Evolutionary conservation across 805 yeast species (phyloP).

Genomic region (Priceomyces medius): DNA sequence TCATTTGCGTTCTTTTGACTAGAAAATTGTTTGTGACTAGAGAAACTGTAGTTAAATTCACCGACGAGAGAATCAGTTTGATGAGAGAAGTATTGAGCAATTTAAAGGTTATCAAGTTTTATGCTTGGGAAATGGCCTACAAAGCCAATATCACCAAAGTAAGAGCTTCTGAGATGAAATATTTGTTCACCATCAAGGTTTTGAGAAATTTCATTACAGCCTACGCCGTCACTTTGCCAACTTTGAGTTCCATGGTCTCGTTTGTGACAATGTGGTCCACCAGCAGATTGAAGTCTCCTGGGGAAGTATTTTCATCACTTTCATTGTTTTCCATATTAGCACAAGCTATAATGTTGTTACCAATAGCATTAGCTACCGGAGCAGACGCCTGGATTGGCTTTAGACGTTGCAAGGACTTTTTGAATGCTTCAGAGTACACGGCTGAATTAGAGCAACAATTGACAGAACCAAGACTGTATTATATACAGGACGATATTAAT

Average conservation of each 20-base stretch:
- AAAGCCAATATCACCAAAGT: constrained; percentile 32
- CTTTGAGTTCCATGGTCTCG: constrained; percentile 45
- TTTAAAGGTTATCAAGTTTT: constrained; percentile 44
- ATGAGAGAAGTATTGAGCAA: constrained; percentile 44
- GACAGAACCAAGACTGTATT: background rate
- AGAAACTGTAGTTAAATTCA: constrained; percentile 34
- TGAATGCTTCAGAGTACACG: constrained; percentile 24
- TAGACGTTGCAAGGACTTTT: constrained; percentile 24
- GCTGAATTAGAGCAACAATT: constrained; percentile 13
- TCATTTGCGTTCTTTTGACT: constrained; percentile 34
- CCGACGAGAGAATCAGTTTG: constrained; percentile 42
- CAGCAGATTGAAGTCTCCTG: constrained; percentile 35
- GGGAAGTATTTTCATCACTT: constrained; percentile 42
- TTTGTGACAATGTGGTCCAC: constrained; percentile 47
- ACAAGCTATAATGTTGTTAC: constrained; percentile 43
- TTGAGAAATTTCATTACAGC: constrained; percentile 44
- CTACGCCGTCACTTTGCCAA: constrained; percentile 44
- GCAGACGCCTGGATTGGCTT: constrained; percentile 46
- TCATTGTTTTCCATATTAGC: constrained; percentile 43
- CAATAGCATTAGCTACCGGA: constrained; percentile 44
- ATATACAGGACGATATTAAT: constrained; percentile 2
- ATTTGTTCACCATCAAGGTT: constrained; percentile 40
- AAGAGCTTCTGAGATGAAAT: constrained; percentile 40
- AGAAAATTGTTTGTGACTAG: constrained; percentile 34
- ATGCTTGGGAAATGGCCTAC: constrained; percentile 49